Base-by-base conservation (phyloP, 148 eudicot genomes). In the Cornus suecica region DNA sequence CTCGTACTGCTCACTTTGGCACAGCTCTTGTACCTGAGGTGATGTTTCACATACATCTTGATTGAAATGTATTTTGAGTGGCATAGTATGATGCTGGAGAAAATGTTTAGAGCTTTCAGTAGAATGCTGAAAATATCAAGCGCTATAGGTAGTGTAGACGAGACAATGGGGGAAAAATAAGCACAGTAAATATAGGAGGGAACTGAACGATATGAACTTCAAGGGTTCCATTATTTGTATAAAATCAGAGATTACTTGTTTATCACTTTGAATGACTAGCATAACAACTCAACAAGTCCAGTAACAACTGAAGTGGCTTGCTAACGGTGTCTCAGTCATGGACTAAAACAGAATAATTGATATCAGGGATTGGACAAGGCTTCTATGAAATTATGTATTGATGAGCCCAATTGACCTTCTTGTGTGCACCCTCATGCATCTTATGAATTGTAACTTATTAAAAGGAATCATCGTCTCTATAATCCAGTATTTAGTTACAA, bases 1-100 rank as follows among this genome's bases (percentile, higher is more conserved):
- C 98, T 22, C 93, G 97, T 69, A 92, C 98, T 69, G 98, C 93
- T 83, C 92, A 97, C 66, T 94, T 94, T 82, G 98, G 97, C 74
- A 88, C 98, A 41, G 97, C 98, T 75, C 90, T 94, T 74, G 83
- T 92, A 67, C 98, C 95, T 70, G 91, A 92, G 95, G 94, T 90
- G 62, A 45, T 70, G 18, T 79, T 71, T 69, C 61, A 16, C 69
- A 22, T 23, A 30, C 28, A 27, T 66, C 60, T 41, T 24, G n/a
- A n/a, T n/a, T 64, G 42, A 64, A 42, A 14, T 29, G 1, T 64
- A 26, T 8, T 63, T 42, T 26, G 22, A 60, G n/a, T n/a, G n/a
- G n/a, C n/a, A n/a, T n/a, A n/a, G 14, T 58, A 20, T 37, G 16
- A 18, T 65, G 80, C 29, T 48, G 29, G 65, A 18, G 5, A 69